Conservation (phyloP, 352 stramenopile genomes). For the Lagenidium giganteum region DNA sequence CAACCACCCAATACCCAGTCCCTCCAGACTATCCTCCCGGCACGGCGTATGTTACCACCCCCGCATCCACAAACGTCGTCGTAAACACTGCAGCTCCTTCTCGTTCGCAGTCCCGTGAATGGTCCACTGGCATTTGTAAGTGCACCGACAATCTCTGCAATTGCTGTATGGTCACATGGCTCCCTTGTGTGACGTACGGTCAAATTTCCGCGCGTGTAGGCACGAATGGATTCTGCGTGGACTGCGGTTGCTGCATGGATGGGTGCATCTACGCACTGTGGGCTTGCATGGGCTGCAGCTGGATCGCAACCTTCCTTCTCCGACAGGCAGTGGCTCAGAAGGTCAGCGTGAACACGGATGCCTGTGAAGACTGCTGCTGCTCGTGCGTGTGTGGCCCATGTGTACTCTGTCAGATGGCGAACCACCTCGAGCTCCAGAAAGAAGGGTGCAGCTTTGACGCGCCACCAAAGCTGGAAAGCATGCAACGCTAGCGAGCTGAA, state of each 20-base stretch:
- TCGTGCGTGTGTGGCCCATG: conserved; percentile 5
- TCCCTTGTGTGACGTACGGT: conserved; percentile 12
- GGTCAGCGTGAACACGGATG: conserved; percentile 1
- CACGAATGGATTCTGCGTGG: conserved; percentile 6
- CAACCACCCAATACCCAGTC: too few relatives aligned
- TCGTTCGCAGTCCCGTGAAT: conserved; percentile 1
- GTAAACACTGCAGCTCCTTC: too few relatives aligned
- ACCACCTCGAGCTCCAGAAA: conserved; percentile 14
- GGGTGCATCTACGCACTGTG: background rate
- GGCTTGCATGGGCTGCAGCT: conserved; percentile 1
- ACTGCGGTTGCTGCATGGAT: conserved; percentile 4
- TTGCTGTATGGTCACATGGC: conserved; percentile 11
- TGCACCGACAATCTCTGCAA: conserved; percentile 13
- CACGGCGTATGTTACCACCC: too few relatives aligned
- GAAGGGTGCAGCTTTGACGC: conserved; percentile 6
- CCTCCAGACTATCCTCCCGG: too few relatives aligned
- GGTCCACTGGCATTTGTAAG: conserved; percentile 7
- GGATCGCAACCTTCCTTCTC: conserved; percentile 7
- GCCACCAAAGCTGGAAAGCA: conserved; percentile 9
- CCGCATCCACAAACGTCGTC: too few relatives aligned
- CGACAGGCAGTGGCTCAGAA: conserved; percentile 3
- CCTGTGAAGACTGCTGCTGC: conserved; percentile 5
- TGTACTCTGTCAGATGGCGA: conserved; percentile 16
- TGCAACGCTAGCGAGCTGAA: conserved; percentile 13
- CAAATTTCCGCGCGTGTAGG: conserved; percentile 10